Evolutionary conservation across 2,329 filamentous ascomycete species (phyloP), one percentile per base, ranked within the genome.

Genomic region (Xylaria sp.): DNA sequence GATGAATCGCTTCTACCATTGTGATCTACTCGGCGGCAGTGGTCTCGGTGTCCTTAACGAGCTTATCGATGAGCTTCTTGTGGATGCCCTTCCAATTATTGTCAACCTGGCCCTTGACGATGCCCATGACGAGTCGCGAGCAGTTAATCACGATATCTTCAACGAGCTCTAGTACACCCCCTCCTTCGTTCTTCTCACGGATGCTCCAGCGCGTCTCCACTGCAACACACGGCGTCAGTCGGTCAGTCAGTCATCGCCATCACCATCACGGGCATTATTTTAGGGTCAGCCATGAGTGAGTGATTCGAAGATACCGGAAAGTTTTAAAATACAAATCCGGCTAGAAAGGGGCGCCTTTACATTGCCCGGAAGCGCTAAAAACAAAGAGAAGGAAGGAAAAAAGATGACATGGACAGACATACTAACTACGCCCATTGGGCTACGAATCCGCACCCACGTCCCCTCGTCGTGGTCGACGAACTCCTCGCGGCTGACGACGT

Each of bases 401-500:
- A 36, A 36, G 8, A 36, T 27, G 24, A 27, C 24, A 27, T 27
- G 34, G 34, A 36, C 4, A 9, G 32, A 42, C 39, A 17, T 42
- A 42, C 39, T 84, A 2, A 84, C 77, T 39, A 86, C 79, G 53
- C 80, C 81, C 75, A 88, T 73, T 21, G 86, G 85, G 48, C 84
- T 85, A 51, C 78, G 79, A 62, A 88, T 83, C 9, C 85, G 78
- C 50, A 86, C 83, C 74, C 86, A 88, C 6, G 86, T 72, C 19
- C 86, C 86, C 32, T 76, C 79, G n/a, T 78, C 78, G 19, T 84
- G 77, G 69, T 86, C 77, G 19, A 84, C 83, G 68, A 88, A 85
- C 77, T 88, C 86, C 73, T 86, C 86, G 5, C 76, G 82, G 78
- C 85, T 87, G 61, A 84, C 81, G 6, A 88, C 83, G 56, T 84